A percentile compares a stretch with the other conserved stretches of the same genome.
Conservation (phyloP, 805 yeast species). For the Scheffersomyces stipitis region DNA sequence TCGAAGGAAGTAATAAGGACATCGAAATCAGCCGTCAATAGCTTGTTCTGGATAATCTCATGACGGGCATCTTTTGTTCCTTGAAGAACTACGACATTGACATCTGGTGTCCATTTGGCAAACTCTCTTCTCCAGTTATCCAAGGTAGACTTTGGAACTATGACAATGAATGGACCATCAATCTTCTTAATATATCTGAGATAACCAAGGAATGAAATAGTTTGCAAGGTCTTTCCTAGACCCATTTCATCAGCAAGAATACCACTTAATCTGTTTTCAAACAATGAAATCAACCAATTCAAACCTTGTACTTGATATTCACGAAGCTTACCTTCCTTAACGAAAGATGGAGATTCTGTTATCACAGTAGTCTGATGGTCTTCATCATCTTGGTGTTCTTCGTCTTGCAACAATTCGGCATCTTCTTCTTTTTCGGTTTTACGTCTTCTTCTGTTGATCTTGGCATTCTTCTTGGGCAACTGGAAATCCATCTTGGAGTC, state of each 20-base stretch:
- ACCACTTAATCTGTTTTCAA: conserved; percentile 87
- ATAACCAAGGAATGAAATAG: conserved; percentile 88
- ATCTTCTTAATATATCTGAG: conserved; percentile 73
- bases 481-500: conserved; percentile 44
- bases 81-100: conserved; percentile 77
- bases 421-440: conserved; percentile 96
- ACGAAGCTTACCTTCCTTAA: conserved; percentile 70
- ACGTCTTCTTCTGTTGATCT: conserved; percentile 54
- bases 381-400: conserved; percentile 58
- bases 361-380: conserved; percentile 60
- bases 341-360: conserved; percentile 79
- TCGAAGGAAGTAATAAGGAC: conserved; percentile 90
- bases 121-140: conserved; percentile 98
- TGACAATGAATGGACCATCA: conserved; percentile 87
- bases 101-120: conserved; percentile 94
- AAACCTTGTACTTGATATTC: conserved; percentile 94
- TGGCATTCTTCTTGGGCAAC: conserved; percentile 12
- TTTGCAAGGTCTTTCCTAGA: conserved; percentile 91
- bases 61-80: conserved; percentile 85
- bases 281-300: conserved; percentile 88
- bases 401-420: conserved; percentile 84
- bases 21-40: conserved; percentile 79
- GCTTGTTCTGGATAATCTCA: conserved; percentile 53
- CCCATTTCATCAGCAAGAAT: conserved; percentile 99
- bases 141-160: conserved; percentile 93